These are phyloP conservation scores for Dujonia santamariae DNA, from an alignment of 1,139 yeast species.

Conservation along the genomic window DNA sequence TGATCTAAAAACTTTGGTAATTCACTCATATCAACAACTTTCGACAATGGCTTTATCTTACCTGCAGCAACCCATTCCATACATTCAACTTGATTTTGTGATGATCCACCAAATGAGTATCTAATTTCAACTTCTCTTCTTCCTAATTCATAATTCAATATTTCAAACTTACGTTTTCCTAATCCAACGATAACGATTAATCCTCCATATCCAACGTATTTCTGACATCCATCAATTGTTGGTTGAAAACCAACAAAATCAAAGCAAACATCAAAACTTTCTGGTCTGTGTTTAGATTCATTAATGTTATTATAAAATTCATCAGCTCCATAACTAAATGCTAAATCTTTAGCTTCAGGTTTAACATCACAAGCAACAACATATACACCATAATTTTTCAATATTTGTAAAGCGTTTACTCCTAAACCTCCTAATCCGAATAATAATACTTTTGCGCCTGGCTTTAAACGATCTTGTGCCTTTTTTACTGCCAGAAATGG, in stretches of 20 bases:
- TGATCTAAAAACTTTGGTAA: slow-evolving; percentile 35
- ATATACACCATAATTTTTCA: slow-evolving; percentile 37
- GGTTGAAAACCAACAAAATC: slow-evolving; percentile 46
- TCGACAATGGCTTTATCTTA: slow-evolving; percentile 35
- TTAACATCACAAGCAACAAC: slow-evolving; percentile 42
- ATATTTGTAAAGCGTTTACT: slow-evolving; percentile 46
- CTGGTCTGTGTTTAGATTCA: slow-evolving; percentile 23
- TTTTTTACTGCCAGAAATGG: slow-evolving; percentile 50
- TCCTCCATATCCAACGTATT: slow-evolving; percentile 36
- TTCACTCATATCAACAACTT: slow-evolving; percentile 29
- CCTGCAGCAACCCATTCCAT: slow-evolving; percentile 45
- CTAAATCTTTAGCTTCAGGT: slow-evolving; percentile 25
- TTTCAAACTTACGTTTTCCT: slow-evolving; percentile 29
- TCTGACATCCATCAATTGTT: slow-evolving; percentile 32
- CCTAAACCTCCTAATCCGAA: slow-evolving; percentile 54
- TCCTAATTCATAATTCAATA: slow-evolving; percentile 36
- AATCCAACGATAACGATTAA: slow-evolving; percentile 44
- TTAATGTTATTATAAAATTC: slow-evolving; percentile 37
- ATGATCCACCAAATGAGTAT: slow-evolving; percentile 47
- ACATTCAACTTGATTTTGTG: slow-evolving; percentile 42
- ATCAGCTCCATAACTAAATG: slow-evolving; percentile 38
- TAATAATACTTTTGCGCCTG: slow-evolving; percentile 39
- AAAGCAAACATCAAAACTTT: slow-evolving; percentile 37
- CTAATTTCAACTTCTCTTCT: slow-evolving; percentile 40
- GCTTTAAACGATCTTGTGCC: slow-evolving; percentile 28